Evolutionary conservation across 2,329 filamentous ascomycete species (phyloP), one percentile per base, ranked within the genome.

Genomic region (Aspergillus sp.): DNA sequence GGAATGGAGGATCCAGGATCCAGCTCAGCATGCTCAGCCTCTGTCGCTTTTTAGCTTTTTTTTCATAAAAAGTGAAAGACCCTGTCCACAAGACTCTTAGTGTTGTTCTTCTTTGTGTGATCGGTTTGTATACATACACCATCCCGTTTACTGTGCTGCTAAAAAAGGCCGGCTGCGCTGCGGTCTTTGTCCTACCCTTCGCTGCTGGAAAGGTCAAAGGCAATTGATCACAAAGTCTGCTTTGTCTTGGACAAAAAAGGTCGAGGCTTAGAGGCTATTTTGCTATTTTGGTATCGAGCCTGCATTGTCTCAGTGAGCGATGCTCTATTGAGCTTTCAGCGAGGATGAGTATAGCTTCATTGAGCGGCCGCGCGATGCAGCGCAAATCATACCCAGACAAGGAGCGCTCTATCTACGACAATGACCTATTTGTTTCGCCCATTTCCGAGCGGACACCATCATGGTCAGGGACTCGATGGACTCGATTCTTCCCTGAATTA

Each of bases 401-500:
- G 23, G 48, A 45, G 48, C 28, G 45, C 25, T 28, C 19, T 17
- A n/a, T 52, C 1, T 57, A 64, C 9, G 62, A 65, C 7, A 57
- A 64, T 15, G 61, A 62, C 28, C 52, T 45, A 28, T 63, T 54
- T 5, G 68, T 75, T 47, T 75, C 73, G 11, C 69, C 73, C 15
- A 53, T 72, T 19, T 71, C 68, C 0, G 64, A 69, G 3, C 54
- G 59, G 31, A 60, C 59, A 13, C 66, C 64, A 8, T 55, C 62
- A 22, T 66, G 63, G 45, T 64, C 66, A 30, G 67, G 66, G 28
- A 65, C 66, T 50, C 63, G 62, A 5, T 65, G 69, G 64, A 57
- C 60, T 57, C 72, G 70, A 19, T 74, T 74, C 52, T 74, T 73
- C 59, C 72, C 74, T 11, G 72, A 75, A 56, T 55, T 75, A 1